A percentile compares a stretch with the other conserved stretches of the same genome.
Evolutionary conservation across 2,329 filamentous ascomycete species (phyloP).

Genomic region (Torrubiella hemipterigena): DNA sequence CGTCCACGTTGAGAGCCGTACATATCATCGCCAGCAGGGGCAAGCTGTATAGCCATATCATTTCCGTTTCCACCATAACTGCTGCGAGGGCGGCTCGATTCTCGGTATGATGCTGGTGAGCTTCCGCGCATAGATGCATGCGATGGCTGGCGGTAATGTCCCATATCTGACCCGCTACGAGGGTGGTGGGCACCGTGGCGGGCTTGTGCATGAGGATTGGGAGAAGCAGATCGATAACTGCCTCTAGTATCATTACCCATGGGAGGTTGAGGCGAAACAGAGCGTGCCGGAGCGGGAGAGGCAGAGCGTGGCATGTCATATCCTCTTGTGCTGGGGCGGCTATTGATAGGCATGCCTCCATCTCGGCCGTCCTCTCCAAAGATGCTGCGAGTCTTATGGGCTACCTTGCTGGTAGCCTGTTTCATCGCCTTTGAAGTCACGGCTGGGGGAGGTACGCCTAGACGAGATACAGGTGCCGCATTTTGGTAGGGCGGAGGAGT

Average conservation of each 20-base stretch:
- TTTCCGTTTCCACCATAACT: constrained; percentile 32
- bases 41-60: constrained; percentile 60
- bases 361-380: constrained; percentile 39
- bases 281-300: constrained; percentile 58
- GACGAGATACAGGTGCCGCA: constrained; percentile 50
- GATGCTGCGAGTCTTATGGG: constrained; percentile 70
- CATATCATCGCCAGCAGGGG: constrained; percentile 39
- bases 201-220: constrained; percentile 50
- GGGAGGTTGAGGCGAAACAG: constrained; percentile 49
- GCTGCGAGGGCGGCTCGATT: constrained; percentile 38
- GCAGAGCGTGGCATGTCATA: constrained; percentile 46
- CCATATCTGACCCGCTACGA: constrained; percentile 30
- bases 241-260: constrained; percentile 33
- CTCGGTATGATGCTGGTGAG: constrained; percentile 33
- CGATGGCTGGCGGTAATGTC: constrained; percentile 40
- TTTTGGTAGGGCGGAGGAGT: constrained; percentile 83
- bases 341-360: constrained; percentile 22
- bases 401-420: constrained; percentile 81
- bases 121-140: constrained; percentile 31
- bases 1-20: constrained; percentile 46
- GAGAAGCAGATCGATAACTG: constrained; percentile 40
- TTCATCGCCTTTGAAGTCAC: constrained; percentile 94
- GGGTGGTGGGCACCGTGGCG: too few species aligned
- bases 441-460: constrained; percentile 83
- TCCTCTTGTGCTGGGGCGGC: constrained; percentile 47